Evolutionary conservation across 306 rosid species (phyloP).

Genomic region (Cicer chorassanicum): DNA sequence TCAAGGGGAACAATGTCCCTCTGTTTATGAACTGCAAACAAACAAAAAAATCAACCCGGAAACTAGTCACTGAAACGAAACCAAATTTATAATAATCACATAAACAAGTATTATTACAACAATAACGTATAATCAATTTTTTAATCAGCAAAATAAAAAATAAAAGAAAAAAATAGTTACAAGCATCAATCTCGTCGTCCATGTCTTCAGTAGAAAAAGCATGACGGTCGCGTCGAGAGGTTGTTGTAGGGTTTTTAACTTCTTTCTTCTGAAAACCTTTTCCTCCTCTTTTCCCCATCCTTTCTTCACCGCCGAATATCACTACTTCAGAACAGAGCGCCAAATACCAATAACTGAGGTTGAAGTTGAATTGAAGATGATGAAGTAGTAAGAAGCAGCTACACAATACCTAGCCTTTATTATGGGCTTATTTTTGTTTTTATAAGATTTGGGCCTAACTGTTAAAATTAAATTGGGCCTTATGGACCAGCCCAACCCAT

Average conservation of each 20-base stretch:
- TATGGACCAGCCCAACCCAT: background rate
- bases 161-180: slow-evolving; percentile 47
- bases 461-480: background rate
- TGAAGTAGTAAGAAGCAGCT: background rate
- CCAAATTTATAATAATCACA: background rate
- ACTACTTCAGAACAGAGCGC: slow-evolving; percentile 7
- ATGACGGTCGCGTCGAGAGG: slow-evolving; percentile 31
- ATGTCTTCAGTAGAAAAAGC: slow-evolving; percentile 54
- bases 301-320: slow-evolving; percentile 25
- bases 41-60: background rate
- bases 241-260: slow-evolving; percentile 45
- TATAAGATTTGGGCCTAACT: too few species aligned
- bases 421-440: background rate
- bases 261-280: slow-evolving; percentile 45
- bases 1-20: slow-evolving; percentile 76
- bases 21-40: slow-evolving; percentile 77
- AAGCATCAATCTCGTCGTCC: slow-evolving; percentile 89
- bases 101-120: background rate
- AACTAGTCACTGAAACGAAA: background rate
- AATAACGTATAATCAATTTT: background rate
- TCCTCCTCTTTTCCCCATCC: slow-evolving; percentile 71
- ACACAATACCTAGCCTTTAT: background rate
- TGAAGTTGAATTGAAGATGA: background rate
- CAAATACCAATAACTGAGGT: background rate
- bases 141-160: background rate